phyloP scores from a whole-genome alignment of 768 basidiomycete species.

The Tylopilus felleus region DNA sequence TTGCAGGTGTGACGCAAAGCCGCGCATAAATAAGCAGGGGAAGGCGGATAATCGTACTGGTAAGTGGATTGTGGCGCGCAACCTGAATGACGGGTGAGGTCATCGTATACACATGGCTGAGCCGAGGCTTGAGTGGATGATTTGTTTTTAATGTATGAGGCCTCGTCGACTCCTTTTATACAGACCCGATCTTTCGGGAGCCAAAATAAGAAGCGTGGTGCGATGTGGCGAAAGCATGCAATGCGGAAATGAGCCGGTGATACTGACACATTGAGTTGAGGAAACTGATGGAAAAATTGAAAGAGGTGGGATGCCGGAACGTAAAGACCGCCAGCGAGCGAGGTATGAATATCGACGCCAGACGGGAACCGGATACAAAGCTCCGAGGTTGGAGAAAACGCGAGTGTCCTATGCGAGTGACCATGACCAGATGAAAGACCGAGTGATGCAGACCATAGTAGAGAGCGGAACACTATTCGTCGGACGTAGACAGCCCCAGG shows the following conservation, averaged over 20 bases:
- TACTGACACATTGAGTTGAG: slow-evolving; percentile 42
- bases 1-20: slow-evolving; percentile 21
- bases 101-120: slow-evolving; percentile 35
- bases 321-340: slow-evolving; percentile 33
- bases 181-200: slow-evolving; percentile 33
- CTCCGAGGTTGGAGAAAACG: slow-evolving; percentile 16
- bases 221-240: slow-evolving; percentile 42
- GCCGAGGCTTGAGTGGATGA: slow-evolving; percentile 19
- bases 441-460: slow-evolving; percentile 27
- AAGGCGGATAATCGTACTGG: slow-evolving; percentile 19
- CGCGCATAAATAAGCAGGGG: slow-evolving; percentile 34
- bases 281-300: slow-evolving; percentile 26
- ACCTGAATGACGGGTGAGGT: slow-evolving; percentile 19
- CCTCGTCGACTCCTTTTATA: slow-evolving; percentile 38
- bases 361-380: slow-evolving; percentile 30
- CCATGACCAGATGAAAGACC: slow-evolving; percentile 35
- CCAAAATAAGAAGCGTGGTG: slow-evolving; percentile 35
- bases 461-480: slow-evolving; percentile 30
- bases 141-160: slow-evolving; percentile 29
- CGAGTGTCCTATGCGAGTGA: slow-evolving; percentile 38
- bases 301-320: slow-evolving; percentile 23
- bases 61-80: slow-evolving; percentile 22
- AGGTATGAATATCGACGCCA: slow-evolving; percentile 47
- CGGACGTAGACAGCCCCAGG: slow-evolving; percentile 31
- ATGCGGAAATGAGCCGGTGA: slow-evolving; percentile 34